A percentile compares a stretch with the other conserved stretches of the same genome.
Conservation (phyloP, 2,329 filamentous ascomycete genomes). For the Neopestalotiopsis clavispora region DNA sequence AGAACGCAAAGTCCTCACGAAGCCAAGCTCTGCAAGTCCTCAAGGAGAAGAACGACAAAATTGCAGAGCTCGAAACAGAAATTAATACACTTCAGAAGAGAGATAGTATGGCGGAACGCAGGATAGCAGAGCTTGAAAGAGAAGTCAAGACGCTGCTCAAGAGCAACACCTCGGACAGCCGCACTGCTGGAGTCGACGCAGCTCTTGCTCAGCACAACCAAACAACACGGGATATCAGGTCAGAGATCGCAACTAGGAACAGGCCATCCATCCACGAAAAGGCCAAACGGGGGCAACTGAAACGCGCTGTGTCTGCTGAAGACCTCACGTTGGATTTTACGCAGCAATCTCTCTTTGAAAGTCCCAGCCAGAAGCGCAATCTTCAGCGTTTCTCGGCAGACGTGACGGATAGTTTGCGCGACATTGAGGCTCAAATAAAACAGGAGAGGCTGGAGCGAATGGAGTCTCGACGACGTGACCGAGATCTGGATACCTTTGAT, state of each 20-base stretch:
- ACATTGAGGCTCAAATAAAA: conserved; percentile 32
- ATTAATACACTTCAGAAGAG: conserved; percentile 48
- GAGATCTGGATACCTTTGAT: conserved; percentile 24
- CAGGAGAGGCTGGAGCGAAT: conserved; percentile 27
- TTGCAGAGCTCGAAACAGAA: conserved; percentile 60
- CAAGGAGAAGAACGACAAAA: conserved; percentile 61
- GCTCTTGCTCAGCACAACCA: conserved; percentile 25
- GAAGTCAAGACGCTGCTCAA: conserved; percentile 50
- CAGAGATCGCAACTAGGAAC: conserved; percentile 31
- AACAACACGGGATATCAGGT: conserved; percentile 30
- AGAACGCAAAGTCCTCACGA: conserved; percentile 58
- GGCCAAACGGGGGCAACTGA: conserved; percentile 20
- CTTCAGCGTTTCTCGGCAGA: conserved; percentile 22
- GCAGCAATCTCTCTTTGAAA: conserved; percentile 27
- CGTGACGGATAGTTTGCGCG: conserved; percentile 36
- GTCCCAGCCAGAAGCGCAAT: conserved; percentile 17
- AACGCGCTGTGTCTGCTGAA: conserved; percentile 31
- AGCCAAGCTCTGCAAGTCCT: conserved; percentile 60
- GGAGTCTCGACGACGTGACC: conserved; percentile 24
- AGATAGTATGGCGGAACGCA: conserved; percentile 28
- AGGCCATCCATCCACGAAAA: conserved; percentile 28
- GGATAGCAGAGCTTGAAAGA: conserved; percentile 61
- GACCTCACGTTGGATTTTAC: conserved; percentile 34
- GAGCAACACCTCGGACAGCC: conserved; percentile 20
- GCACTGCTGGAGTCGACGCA: conserved; percentile 20